Percentiles rank a stretch among this genome's conserved stretches.
These are phyloP conservation scores for Trichomonas gallinae DNA, from an alignment of 208 protist genomes.

Conservation along the genomic window DNA sequence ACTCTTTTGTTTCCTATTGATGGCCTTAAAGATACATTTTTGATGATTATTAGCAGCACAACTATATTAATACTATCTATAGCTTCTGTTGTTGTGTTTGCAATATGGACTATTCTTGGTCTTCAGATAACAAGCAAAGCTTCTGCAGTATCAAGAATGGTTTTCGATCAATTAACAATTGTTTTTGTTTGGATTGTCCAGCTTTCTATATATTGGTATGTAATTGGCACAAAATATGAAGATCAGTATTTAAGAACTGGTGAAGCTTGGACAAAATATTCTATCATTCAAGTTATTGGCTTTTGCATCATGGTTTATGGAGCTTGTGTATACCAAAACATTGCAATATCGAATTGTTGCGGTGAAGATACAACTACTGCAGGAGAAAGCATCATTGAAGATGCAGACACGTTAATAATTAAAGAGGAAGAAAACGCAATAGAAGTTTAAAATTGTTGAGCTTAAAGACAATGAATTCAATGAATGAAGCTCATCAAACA, in stretches of 20 bases:
- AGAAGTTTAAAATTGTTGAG: no score
- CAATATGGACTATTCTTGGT: not conserved
- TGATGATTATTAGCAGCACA: not conserved
- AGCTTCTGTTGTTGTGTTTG: not conserved
- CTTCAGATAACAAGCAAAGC: not conserved
- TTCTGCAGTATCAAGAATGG: not conserved
- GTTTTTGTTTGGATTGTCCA: not conserved
- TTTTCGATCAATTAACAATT: conserved; percentile 15
- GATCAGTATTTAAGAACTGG: not conserved
- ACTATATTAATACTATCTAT: not conserved
- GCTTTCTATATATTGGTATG: not conserved
- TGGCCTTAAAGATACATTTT: not conserved
- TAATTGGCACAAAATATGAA: not conserved
- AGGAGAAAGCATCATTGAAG: not conserved
- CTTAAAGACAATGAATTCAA: no score
- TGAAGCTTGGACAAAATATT: not conserved
- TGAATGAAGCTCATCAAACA: no score
- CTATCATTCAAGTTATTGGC: not conserved
- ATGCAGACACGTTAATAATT: not conserved
- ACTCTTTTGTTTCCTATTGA: not conserved
- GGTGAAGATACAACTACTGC: not conserved
- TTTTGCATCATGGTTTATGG: not conserved
- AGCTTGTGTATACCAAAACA: not conserved
- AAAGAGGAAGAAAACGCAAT: not conserved
- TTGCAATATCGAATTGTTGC: not conserved